Evolutionary conservation across 257 asterid genomes (phyloP).

Genomic region (Pogostemon cablin): DNA sequence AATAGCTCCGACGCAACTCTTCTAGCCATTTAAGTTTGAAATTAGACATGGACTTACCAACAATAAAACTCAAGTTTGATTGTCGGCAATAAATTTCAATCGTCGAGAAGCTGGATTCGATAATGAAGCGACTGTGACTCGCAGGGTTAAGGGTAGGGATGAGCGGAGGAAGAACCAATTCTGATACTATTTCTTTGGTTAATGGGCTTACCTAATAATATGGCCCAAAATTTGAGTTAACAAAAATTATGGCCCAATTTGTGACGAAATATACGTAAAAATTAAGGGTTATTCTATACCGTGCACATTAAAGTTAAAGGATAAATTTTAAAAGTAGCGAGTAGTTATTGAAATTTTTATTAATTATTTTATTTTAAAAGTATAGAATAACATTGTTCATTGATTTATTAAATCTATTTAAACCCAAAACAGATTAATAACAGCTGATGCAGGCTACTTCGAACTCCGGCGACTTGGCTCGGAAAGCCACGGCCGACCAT

Average conservation of each 20-base stretch:
- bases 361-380: too few relatives aligned
- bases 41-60: constrained; percentile 25
- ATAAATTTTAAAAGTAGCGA: too few relatives aligned
- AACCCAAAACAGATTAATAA: neutral
- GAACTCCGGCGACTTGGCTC: constrained; percentile 38
- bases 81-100: neutral
- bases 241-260: too few relatives aligned
- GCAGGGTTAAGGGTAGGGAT: constrained; percentile 31
- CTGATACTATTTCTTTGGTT: neutral
- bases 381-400: too few relatives aligned
- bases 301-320: too few relatives aligned
- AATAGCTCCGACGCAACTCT: constrained; percentile 57
- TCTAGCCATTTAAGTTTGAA: constrained; percentile 47
- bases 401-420: too few relatives aligned
- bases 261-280: too few relatives aligned
- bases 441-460: constrained; percentile 44
- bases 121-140: neutral
- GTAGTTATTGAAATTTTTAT: too few relatives aligned
- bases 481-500: constrained; percentile 23
- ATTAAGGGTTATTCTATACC: too few relatives aligned
- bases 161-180: neutral
- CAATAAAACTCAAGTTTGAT: neutral
- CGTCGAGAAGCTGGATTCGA: neutral
- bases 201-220: neutral
- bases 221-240: neutral